A percentile compares a stretch with the other conserved stretches of the same genome.
Conservation (phyloP, 1,284 basidiomycete species). For the Leccinum insigne region DNA sequence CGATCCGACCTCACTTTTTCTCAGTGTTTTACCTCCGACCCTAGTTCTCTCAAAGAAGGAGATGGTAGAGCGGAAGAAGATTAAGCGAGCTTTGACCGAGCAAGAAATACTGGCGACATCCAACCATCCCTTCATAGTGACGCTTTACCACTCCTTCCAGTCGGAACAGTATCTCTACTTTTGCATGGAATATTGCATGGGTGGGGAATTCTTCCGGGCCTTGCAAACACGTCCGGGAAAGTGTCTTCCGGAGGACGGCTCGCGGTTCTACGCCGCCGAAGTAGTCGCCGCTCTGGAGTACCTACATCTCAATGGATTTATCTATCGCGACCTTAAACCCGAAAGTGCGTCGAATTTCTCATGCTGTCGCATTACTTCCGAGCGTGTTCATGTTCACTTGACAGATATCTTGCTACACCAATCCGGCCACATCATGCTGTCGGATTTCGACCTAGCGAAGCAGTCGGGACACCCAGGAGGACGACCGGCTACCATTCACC, state of each 20-base stretch:
- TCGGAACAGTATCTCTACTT: conserved; percentile 97
- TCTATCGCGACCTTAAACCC: conserved; percentile 98
- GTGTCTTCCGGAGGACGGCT: conserved; percentile 93
- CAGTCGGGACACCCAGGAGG: conserved; percentile 87
- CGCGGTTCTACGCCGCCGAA: conserved; percentile 98
- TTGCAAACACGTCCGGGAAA: conserved; percentile 94
- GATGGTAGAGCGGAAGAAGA: conserved; percentile 98
- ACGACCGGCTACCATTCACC: conserved; percentile 89
- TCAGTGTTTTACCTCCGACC: conserved; percentile 37
- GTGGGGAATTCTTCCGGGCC: conserved; percentile 98
- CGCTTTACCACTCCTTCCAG: conserved; percentile 96
- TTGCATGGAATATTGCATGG: conserved; percentile 99
- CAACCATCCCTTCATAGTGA: conserved; percentile 98
- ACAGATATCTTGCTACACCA: conserved; percentile 98
- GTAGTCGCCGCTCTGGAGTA: conserved; percentile 98
- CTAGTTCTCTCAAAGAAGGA: conserved; percentile 95
- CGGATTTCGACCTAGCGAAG: conserved; percentile 99
- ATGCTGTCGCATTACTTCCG: conserved; percentile 1
- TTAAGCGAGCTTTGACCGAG: conserved; percentile 95
- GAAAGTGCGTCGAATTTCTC: conserved; percentile 74
- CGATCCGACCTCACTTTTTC: conserved; percentile 8
- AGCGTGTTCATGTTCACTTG: conserved; percentile 16
- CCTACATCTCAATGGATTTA: conserved; percentile 98
- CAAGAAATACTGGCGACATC: conserved; percentile 96
- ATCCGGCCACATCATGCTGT: conserved; percentile 99